Percentiles rank a stretch among this genome's conserved stretches.
Evolutionary conservation across 805 yeast species (phyloP).

Genomic region (Yarrowia yakushimensis): DNA sequence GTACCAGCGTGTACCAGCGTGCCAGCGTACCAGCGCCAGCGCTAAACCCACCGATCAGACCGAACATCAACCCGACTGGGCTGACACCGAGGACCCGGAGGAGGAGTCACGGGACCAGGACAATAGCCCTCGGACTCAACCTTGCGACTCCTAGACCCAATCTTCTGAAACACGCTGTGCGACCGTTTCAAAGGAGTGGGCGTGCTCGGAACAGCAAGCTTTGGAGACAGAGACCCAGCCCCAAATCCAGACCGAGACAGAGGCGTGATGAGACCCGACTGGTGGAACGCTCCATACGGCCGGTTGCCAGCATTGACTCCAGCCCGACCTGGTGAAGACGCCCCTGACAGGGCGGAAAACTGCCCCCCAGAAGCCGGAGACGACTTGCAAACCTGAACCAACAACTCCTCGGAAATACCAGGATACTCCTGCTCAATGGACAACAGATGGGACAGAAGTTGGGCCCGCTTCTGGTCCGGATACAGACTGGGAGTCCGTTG

Average conservation of each 20-base stretch:
- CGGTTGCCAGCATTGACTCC: conserved; percentile 6
- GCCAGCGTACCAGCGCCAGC: no score
- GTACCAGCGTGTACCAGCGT: no score
- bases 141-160: background rate
- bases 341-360: background rate
- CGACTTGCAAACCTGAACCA: background rate
- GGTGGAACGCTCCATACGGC: conserved; percentile 4
- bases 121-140: background rate
- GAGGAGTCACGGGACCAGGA: conserved; percentile 13
- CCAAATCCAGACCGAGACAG: background rate
- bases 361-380: conserved; percentile 5
- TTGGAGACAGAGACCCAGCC: no score
- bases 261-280: background rate
- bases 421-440: conserved; percentile 24
- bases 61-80: background rate
- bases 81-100: conserved; percentile 14
- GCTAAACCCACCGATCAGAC: background rate
- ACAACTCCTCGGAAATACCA: conserved; percentile 8
- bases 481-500: background rate
- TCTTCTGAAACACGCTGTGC: background rate
- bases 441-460: conserved; percentile 5
- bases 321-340: conserved; percentile 3
- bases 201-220: no score
- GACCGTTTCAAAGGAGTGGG: background rate
- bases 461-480: conserved; percentile 2